These are phyloP conservation scores for Vachellia pachyceras DNA, from an alignment of 306 rosid genomes.

Conservation along the genomic window DNA sequence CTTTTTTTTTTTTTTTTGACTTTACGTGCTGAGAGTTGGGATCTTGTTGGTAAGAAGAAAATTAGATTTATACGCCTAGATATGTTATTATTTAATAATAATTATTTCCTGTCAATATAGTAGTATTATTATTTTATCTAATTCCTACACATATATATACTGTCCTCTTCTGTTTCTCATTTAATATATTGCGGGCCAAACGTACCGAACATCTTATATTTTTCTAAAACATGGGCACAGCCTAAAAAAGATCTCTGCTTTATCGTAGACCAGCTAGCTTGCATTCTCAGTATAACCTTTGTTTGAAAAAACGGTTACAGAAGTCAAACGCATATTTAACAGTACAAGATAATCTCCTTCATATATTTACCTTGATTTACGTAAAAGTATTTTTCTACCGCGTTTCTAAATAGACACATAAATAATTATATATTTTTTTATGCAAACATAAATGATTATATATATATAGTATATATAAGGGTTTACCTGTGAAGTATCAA, in stretches of 20 bases:
- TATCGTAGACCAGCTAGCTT: slow-evolving; percentile 16
- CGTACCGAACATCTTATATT: neutral
- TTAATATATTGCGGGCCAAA: neutral
- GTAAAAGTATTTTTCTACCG: no score
- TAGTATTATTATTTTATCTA: neutral
- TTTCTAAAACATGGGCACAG: neutral
- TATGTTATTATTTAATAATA: neutral
- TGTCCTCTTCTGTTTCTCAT: neutral
- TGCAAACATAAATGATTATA: no score
- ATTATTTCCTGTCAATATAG: neutral
- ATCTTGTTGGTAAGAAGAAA: neutral
- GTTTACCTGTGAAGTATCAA: neutral
- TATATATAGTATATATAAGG: neutral
- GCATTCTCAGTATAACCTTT: neutral
- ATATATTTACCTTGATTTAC: no score
- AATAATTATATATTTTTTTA: no score
- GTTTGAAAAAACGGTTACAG: no score
- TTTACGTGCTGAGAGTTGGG: neutral
- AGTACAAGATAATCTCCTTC: no score
- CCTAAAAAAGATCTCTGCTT: neutral
- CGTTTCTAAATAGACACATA: no score
- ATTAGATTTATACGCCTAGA: neutral
- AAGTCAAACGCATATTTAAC: no score
- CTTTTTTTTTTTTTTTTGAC: neutral
- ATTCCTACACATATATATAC: neutral